A percentile compares a stretch with the other conserved stretches of the same genome.
Evolutionary conservation across 805 yeast species (phyloP).

Genomic region (Wickerhamiella spandovensis): DNA sequence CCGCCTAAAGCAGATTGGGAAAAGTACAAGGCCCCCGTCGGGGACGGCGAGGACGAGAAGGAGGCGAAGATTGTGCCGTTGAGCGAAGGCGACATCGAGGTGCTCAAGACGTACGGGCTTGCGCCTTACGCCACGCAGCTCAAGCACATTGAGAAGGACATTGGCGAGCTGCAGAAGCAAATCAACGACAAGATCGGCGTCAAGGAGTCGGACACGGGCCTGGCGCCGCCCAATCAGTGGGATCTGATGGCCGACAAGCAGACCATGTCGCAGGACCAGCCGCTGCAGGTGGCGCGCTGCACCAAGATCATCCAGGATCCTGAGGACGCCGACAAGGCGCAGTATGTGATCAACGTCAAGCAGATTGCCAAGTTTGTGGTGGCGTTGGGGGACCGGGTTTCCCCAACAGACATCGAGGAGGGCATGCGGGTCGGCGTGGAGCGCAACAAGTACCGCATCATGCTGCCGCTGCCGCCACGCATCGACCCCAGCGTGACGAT

Average conservation of each 20-base stretch:
- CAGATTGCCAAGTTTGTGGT: conserved; percentile 98
- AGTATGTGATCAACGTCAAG: conserved; percentile 91
- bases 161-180: conserved; percentile 67
- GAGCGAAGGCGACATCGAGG: conserved; percentile 94
- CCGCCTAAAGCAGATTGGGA: conserved; percentile 99
- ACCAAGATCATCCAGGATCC: conserved; percentile 67
- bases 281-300: conserved; percentile 96
- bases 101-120: conserved; percentile 89
- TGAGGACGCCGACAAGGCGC: conserved; percentile 58
- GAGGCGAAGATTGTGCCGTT: conserved; percentile 75
- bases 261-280: conserved; percentile 85
- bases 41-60: conserved; percentile 33
- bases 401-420: conserved; percentile 98
- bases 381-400: conserved; percentile 88
- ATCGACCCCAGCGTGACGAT: conserved; percentile 96
- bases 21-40: conserved; percentile 81
- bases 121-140: conserved; percentile 85
- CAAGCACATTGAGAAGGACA: conserved; percentile 74
- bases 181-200: conserved; percentile 88
- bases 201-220: conserved; percentile 88
- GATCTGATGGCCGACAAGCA: conserved; percentile 94
- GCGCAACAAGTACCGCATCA: conserved; percentile 91
- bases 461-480: conserved; percentile 92
- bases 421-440: conserved; percentile 99
- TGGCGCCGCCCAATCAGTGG: conserved; percentile 94